These are phyloP conservation scores for Sclerospora graminicola DNA, from an alignment of 352 stramenopile species.

Conservation along the genomic window DNA sequence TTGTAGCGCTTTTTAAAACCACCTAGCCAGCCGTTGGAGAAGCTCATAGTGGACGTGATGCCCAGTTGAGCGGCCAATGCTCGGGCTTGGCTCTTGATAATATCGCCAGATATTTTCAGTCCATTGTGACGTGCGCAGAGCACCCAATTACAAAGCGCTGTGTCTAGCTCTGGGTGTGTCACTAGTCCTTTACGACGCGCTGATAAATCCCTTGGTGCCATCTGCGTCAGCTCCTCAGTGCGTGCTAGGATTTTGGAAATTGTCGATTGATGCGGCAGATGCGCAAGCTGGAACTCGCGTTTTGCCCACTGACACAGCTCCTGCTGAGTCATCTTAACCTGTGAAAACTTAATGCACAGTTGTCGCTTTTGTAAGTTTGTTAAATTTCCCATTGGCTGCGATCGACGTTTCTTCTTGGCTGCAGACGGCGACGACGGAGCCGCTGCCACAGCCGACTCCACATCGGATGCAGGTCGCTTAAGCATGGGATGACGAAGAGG, in stretches of 20 bases:
- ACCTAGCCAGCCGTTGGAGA: slow-evolving; percentile 56
- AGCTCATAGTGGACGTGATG: slow-evolving; percentile 34
- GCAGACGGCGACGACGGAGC: slow-evolving; percentile 2
- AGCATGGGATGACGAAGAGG: slow-evolving; percentile 19
- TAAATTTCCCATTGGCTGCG: slow-evolving; percentile 46
- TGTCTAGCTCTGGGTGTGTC: slow-evolving; percentile 46
- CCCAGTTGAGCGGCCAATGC: slow-evolving; percentile 30
- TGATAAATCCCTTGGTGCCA: slow-evolving; percentile 32
- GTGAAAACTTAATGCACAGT: slow-evolving; percentile 47
- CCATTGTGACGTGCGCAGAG: slow-evolving; percentile 34
- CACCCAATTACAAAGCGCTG: slow-evolving; percentile 53
- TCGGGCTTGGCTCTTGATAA: slow-evolving; percentile 49
- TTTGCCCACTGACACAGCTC: slow-evolving; percentile 53
- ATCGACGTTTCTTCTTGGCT: slow-evolving; percentile 31
- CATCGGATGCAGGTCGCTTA: slow-evolving; percentile 9
- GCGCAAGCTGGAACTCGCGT: slow-evolving; percentile 42
- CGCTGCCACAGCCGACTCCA: background rate
- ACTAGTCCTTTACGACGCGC: slow-evolving; percentile 31
- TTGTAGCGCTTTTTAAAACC: slow-evolving; percentile 61
- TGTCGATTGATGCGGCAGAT: slow-evolving; percentile 47
- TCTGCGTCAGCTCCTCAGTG: slow-evolving; percentile 33
- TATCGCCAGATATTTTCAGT: slow-evolving; percentile 43
- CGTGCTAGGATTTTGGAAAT: slow-evolving; percentile 57
- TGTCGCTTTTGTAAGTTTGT: slow-evolving; percentile 51
- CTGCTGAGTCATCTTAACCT: slow-evolving; percentile 51